phyloP scores from a whole-genome alignment of 2,329 filamentous ascomycete genomes.

The Alternaria tenuissima region DNA sequence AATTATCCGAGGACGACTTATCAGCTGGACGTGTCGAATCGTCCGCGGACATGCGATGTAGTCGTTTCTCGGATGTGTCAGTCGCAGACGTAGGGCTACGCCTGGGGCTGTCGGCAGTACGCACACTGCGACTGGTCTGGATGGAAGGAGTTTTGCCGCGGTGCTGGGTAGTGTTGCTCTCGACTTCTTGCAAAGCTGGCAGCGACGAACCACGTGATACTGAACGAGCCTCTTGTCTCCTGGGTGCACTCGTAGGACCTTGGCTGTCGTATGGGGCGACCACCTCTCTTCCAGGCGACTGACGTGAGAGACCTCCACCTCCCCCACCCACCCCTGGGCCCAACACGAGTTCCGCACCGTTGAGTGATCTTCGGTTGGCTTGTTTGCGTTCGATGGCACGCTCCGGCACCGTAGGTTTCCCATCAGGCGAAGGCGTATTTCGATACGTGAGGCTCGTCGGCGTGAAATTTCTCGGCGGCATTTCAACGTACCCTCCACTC shows the following conservation, averaged over 20 bases:
- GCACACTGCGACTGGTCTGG: slow-evolving; percentile 18
- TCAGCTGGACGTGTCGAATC: slow-evolving; percentile 32
- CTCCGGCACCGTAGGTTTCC: slow-evolving; percentile 27
- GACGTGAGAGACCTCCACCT: too few relatives aligned
- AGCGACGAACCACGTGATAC: slow-evolving; percentile 35
- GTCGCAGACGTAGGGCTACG: slow-evolving; percentile 24
- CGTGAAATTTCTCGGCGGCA: slow-evolving; percentile 36
- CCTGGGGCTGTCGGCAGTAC: slow-evolving; percentile 24
- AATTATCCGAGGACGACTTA: slow-evolving; percentile 36
- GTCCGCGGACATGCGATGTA: slow-evolving; percentile 33
- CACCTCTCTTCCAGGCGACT: not conserved
- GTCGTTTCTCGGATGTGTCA: slow-evolving; percentile 26
- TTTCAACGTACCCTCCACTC: slow-evolving; percentile 40
- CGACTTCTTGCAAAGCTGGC: slow-evolving; percentile 42
- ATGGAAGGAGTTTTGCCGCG: slow-evolving; percentile 16
- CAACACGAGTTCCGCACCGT: not conserved
- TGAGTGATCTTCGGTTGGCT: slow-evolving; percentile 20
- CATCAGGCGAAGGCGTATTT: slow-evolving; percentile 41
- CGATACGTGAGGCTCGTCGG: slow-evolving; percentile 30
- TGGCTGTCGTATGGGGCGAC: slow-evolving; percentile 11
- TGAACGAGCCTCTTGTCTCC: slow-evolving; percentile 33
- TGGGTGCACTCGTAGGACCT: slow-evolving; percentile 21
- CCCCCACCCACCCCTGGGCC: too few relatives aligned
- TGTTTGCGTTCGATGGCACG: slow-evolving; percentile 33
- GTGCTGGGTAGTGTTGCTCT: slow-evolving; percentile 19